These are phyloP conservation scores for Conoideocrella luteorostrata DNA, from an alignment of 2,329 filamentous ascomycete genomes.

Conservation along the genomic window DNA sequence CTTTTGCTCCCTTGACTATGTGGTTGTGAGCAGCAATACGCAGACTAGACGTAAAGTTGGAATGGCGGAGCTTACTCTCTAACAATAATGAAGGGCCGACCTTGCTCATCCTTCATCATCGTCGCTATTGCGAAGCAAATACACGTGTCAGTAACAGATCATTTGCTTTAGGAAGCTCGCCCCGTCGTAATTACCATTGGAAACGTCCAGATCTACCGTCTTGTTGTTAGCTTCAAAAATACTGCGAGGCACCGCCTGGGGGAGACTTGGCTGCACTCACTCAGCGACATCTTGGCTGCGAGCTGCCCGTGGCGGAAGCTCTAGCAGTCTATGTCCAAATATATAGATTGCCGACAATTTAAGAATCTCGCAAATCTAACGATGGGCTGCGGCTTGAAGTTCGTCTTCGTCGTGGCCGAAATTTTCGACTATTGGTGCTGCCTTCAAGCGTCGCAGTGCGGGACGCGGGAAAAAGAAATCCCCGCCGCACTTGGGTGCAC, in stretches of 20 bases:
- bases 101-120: constrained; percentile 95
- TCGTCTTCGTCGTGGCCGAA: constrained; percentile 23
- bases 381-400: constrained; percentile 24
- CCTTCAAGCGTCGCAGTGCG: constrained; percentile 16
- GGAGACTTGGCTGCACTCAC: constrained; percentile 25
- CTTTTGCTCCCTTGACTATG: constrained; percentile 92
- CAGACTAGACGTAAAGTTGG: too few relatives aligned
- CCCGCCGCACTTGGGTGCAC: constrained; percentile 1
- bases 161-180: neutral
- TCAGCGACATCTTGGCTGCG: constrained; percentile 31
- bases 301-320: constrained; percentile 20
- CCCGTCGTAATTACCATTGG: constrained; percentile 53
- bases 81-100: constrained; percentile 95
- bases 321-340: constrained; percentile 9
- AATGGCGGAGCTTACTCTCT: constrained; percentile 66
- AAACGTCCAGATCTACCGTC: constrained; percentile 68
- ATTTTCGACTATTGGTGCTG: constrained; percentile 18
- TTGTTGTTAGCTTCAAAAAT: constrained; percentile 28
- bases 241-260: constrained; percentile 12
- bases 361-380: constrained; percentile 19
- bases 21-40: constrained; percentile 19
- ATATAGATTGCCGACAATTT: constrained; percentile 8
- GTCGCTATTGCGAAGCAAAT: constrained; percentile 39
- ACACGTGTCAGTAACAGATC: constrained; percentile 13
- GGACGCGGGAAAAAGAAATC: constrained; percentile 25